These are phyloP conservation scores for Puccinia triticina DNA, from an alignment of 1,284 basidiomycete genomes.

Conservation along the genomic window DNA sequence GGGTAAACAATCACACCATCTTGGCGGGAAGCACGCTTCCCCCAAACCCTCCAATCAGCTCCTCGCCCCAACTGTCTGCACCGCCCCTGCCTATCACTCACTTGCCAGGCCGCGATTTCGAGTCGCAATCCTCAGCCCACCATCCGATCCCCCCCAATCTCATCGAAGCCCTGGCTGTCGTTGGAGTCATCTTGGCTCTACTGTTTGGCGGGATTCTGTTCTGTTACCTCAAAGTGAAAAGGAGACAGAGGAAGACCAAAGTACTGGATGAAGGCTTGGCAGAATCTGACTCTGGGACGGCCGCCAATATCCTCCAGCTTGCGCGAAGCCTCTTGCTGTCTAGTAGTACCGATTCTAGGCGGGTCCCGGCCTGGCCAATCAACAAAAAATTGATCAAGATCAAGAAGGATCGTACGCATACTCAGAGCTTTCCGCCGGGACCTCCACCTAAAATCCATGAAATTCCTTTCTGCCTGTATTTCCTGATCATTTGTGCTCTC, in stretches of 20 bases:
- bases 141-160: background rate
- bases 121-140: background rate
- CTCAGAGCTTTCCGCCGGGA: background rate
- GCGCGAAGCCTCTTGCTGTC: background rate
- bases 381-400: conserved; percentile 22
- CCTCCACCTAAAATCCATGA: background rate
- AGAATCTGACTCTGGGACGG: background rate
- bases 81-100: background rate
- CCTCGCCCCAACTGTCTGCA: background rate
- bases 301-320: background rate
- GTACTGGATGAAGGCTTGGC: background rate
- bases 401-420: conserved; percentile 14
- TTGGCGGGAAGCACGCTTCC: background rate
- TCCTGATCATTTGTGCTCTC: too few species aligned
- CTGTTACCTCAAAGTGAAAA: background rate
- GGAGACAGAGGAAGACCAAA: background rate
- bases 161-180: conserved; percentile 19
- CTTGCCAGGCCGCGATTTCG: background rate
- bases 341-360: background rate
- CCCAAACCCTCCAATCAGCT: background rate
- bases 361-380: conserved; percentile 13
- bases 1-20: background rate
- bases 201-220: background rate
- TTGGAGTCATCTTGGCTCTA: background rate
- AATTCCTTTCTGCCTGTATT: too few species aligned